Evolutionary conservation across 306 rosid genomes (phyloP), one percentile per base, ranked within the genome.

Genomic region (Glycyrrhiza uralensis): DNA sequence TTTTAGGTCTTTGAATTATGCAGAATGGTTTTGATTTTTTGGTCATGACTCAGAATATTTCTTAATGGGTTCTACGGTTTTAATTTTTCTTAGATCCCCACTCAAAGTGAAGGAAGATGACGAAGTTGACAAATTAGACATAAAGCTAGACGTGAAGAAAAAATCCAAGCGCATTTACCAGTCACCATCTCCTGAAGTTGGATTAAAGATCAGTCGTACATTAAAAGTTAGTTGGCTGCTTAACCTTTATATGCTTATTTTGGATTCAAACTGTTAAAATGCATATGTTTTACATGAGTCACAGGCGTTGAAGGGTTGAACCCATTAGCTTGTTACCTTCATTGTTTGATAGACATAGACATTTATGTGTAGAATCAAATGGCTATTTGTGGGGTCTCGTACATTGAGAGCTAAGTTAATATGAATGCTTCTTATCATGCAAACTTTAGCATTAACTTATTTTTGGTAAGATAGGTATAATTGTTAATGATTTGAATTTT

Each of bases 131-230:
- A 84, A 87, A 50, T 75, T 93, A 57, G 98, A 90, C 73, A 82
- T 93, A 80, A 87, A 90, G 89, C 79, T 86, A 72, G 85, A 85
- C 28, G 85, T 58, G 55, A 89, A 86, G 82, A 93, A 83, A 79
- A 93, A 83, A 68, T 86, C 98, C n/a, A 93, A 87, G 81, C 98
- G 98, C 28, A 83, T 87, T 22, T 93, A 93, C 90, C 96, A 87
- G 51, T 91, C 98, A 49, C 92, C 89, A 6, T 23, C 89, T 58
- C 97, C 94, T 28, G 98, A 91, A 93, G 96, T 93, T 9, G 96
- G 97, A 80, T 66, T 91, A 24, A 93, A 93, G 86, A 93, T 93
- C 63, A 91, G 98, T 58, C 93, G 98, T 41, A 89, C 98, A 22
- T 81, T 93, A 60, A 93, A 87, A 91, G 97, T 93, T 84, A 85